These are phyloP conservation scores for Penicillium frequentans DNA, from an alignment of 2,329 filamentous ascomycete species.

Conservation along the genomic window DNA sequence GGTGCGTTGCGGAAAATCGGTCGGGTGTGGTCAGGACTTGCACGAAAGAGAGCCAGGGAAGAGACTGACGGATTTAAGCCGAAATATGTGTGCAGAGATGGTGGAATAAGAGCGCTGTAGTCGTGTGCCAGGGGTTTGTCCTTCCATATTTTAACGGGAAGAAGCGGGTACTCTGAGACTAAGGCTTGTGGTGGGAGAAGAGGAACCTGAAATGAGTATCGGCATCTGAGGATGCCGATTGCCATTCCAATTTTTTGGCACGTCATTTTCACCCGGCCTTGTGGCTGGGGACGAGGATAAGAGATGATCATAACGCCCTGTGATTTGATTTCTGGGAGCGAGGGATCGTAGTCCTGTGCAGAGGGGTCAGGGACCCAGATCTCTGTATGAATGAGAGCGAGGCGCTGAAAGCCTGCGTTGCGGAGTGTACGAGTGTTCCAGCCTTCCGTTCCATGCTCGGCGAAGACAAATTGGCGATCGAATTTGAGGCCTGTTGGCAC, in stretches of 20 bases:
- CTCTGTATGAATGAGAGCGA: constrained; percentile 67
- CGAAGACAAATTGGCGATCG: constrained; percentile 82
- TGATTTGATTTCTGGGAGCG: constrained; percentile 50
- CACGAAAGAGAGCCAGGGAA: constrained; percentile 55
- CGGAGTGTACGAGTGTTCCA: constrained; percentile 46
- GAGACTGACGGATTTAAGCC: constrained; percentile 10
- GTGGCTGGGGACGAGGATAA: constrained; percentile 37
- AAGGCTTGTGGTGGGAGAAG: constrained; percentile 49
- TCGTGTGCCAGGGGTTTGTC: constrained; percentile 49
- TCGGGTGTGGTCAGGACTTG: constrained; percentile 47
- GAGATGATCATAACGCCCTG: constrained; percentile 55
- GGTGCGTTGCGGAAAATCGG: constrained; percentile 57
- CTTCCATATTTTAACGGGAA: constrained; percentile 56
- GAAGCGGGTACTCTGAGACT: constrained; percentile 47
- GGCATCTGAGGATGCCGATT: constrained; percentile 30
- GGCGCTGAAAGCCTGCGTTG: constrained; percentile 52
- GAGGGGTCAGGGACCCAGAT: constrained; percentile 59
- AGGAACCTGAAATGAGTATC: constrained; percentile 54
- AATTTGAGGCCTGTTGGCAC: constrained; percentile 70
- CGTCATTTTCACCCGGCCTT: constrained; percentile 11
- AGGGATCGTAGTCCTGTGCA: constrained; percentile 41
- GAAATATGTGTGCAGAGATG: constrained; percentile 52
- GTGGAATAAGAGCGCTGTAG: constrained; percentile 44
- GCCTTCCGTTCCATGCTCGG: constrained; percentile 54
- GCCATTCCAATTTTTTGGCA: constrained; percentile 29